Evolutionary conservation across 192 early-diverging fungal species (phyloP), one percentile per base, ranked within the genome.

Genomic region (Backusella australiensis): DNA sequence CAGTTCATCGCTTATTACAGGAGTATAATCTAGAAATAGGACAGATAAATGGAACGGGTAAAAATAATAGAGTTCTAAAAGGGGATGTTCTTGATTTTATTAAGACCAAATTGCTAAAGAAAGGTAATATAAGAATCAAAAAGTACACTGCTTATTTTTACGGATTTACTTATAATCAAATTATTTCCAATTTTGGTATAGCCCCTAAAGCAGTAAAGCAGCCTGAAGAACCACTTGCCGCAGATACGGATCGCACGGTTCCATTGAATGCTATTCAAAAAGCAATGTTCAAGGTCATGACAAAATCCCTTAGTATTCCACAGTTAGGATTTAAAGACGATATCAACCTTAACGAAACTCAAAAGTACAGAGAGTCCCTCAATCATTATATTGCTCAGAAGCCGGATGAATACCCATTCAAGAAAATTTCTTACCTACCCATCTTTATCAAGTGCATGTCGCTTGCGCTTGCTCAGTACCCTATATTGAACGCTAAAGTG

Each of bases 221-320:
- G n/a, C 9, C 21, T 1, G 11, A 41, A 1, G 34, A 23, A 23
- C n/a, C 14, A 68, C 32, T 38, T n/a, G 4, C 32, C 3, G 2
- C 12, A n/a, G 23, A 11, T 1, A 26, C n/a, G 1, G 67, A 70
- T 32, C 84, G 79, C 15, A 68, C 88, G 1, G 80, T 86, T 35
- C 85, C 93, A n/a, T 88, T 99, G 63, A 90, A 89, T n/a, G 82
- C 87, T 49, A 94, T 98, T 44, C 96, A 99, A 88, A 95, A 96
- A 72, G 94, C 95, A 77, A 99, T 99, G 98, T 98, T 96, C 89
- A 95, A 95, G 78, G 82, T 85, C n/a, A 99, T 99, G 98, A 96
- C 98, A 6, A 90, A 91, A 46, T 96, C 98, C 6, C 91, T 97
- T 2, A 49, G 84, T 2, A 98, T 99, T 72, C 98, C 98, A 5